Conservation (phyloP, 352 stramenopile species). For the Phytopythium cucurbitacearum region DNA sequence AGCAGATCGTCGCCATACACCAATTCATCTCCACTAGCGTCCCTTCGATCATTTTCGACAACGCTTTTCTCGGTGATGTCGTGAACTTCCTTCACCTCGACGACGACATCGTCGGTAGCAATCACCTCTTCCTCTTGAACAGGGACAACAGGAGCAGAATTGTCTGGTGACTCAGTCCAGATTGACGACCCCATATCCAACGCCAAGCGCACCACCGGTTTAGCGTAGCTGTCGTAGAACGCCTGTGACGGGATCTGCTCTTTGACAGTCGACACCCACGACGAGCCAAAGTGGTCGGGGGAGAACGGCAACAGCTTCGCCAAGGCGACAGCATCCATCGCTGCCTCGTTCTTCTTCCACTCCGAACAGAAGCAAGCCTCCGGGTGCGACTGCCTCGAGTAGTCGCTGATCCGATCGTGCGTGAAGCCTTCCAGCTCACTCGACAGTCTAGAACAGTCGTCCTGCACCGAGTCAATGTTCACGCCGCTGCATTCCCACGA, state of each 20-base stretch:
- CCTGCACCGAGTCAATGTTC: conserved; percentile 12
- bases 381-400: conserved; percentile 22
- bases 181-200: conserved; percentile 17
- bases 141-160: neutral
- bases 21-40: conserved; percentile 2
- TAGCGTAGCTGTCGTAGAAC: conserved; percentile 29
- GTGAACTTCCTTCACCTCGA: neutral
- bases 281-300: conserved; percentile 21
- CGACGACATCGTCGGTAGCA: conserved; percentile 3
- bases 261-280: conserved; percentile 28
- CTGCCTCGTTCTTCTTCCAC: conserved; percentile 35
- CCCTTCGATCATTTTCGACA: conserved; percentile 2
- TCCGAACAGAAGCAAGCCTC: conserved; percentile 37
- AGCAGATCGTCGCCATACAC: conserved; percentile 8
- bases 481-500: conserved; percentile 25
- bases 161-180: conserved; percentile 11
- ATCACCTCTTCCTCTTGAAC: conserved; percentile 2
- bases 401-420: conserved; percentile 18
- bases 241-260: conserved; percentile 24
- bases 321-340: conserved; percentile 20
- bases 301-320: conserved; percentile 39
- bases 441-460: conserved; percentile 17
- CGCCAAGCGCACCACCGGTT: conserved; percentile 31
- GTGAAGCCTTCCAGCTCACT: conserved; percentile 31
- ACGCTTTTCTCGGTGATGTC: neutral